Evolutionary conservation across 495 filamentous ascomycete genomes (phyloP).

Genomic region (Daldinia bambusicola): DNA sequence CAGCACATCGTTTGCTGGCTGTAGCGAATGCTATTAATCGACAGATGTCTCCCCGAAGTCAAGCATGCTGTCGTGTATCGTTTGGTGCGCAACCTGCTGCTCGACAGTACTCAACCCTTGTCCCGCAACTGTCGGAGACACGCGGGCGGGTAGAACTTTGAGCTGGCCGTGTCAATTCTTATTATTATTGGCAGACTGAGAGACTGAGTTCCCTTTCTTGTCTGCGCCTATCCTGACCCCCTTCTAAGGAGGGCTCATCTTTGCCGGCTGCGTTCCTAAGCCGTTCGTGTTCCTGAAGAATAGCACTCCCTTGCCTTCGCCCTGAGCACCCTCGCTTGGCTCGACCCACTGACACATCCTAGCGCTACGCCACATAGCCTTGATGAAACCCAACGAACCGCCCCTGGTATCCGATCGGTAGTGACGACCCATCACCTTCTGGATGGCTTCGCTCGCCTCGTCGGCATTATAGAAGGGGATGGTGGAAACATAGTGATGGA

Average conservation of each 20-base stretch:
- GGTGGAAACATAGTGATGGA: slow-evolving; percentile 85
- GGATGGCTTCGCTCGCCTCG: slow-evolving; percentile 86
- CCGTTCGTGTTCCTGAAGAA: slow-evolving; percentile 86
- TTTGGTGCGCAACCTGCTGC: background rate
- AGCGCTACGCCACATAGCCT: slow-evolving; percentile 71
- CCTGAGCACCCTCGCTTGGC: slow-evolving; percentile 71
- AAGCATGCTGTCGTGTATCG: background rate
- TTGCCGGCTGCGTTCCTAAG: slow-evolving; percentile 70
- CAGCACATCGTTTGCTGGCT: background rate
- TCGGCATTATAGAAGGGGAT: slow-evolving; percentile 95
- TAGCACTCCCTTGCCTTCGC: slow-evolving; percentile 69
- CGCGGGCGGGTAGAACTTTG: background rate
- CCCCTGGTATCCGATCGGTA: slow-evolving; percentile 75
- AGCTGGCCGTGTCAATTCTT: background rate
- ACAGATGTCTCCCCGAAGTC: background rate
- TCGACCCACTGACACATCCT: slow-evolving; percentile 81
- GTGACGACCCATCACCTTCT: slow-evolving; percentile 81
- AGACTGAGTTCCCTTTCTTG: slow-evolving; percentile 5
- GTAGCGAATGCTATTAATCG: background rate
- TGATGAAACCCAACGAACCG: slow-evolving; percentile 72
- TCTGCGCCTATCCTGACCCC: slow-evolving; percentile 21
- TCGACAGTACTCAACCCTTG: slow-evolving; percentile 19
- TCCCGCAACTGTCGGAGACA: background rate
- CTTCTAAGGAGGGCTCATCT: slow-evolving; percentile 49
- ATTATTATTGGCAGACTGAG: too few species aligned